Conservation (phyloP, 139 green algal species). For the Deuterostichococcus epilithicus region DNA sequence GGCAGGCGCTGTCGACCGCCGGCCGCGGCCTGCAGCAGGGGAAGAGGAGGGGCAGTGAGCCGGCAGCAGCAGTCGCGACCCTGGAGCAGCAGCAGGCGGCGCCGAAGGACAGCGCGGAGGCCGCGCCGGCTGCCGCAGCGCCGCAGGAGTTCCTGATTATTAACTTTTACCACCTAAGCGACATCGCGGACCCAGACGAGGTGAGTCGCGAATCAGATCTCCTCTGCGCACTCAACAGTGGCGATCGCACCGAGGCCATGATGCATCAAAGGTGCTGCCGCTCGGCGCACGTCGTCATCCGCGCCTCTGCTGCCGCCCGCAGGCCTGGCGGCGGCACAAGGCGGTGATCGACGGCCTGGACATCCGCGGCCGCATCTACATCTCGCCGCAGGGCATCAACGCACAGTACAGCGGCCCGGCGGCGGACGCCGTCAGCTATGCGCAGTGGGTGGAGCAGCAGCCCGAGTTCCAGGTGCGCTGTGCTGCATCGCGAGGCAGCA, state of each 20-base stretch:
- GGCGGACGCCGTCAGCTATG: slow-evolving; percentile 66
- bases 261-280: too few species aligned
- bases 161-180: slow-evolving; percentile 94
- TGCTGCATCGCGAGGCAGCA: background rate
- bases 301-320: too few species aligned
- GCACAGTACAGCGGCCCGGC: slow-evolving; percentile 76
- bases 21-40: background rate
- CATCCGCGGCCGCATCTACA: slow-evolving; percentile 90
- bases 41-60: background rate
- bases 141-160: slow-evolving; percentile 57
- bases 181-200: slow-evolving; percentile 61
- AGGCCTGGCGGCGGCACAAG: slow-evolving; percentile 25
- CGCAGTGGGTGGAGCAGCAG: slow-evolving; percentile 63
- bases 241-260: too few species aligned
- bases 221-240: too few species aligned
- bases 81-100: background rate
- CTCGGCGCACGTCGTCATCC: too few species aligned
- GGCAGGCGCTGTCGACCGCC: too few species aligned
- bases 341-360: slow-evolving; percentile 49
- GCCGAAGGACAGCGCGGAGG: background rate
- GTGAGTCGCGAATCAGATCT: too few species aligned
- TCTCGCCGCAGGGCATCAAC: slow-evolving; percentile 94
- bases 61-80: background rate
- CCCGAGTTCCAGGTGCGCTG: slow-evolving; percentile 55
- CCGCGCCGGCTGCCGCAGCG: background rate